Conservation (phyloP, 2,329 filamentous ascomycete genomes). For the Trichophyton mentagrophytes region DNA sequence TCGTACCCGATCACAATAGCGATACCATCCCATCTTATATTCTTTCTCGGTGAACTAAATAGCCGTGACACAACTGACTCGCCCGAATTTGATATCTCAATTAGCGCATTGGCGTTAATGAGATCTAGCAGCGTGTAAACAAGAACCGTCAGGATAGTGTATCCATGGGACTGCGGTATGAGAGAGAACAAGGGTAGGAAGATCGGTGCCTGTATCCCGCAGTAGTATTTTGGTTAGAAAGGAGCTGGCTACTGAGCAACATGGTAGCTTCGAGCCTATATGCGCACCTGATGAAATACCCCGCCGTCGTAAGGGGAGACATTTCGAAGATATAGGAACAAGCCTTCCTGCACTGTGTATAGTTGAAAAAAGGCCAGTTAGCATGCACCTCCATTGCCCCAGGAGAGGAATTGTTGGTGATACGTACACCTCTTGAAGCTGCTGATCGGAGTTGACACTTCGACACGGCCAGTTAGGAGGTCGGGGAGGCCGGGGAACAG, state of each 20-base stretch:
- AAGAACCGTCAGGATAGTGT: conserved; percentile 62
- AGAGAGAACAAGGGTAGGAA: conserved; percentile 84
- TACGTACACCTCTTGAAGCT: conserved; percentile 89
- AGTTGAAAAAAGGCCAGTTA: not conserved
- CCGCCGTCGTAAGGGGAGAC: conserved; percentile 96
- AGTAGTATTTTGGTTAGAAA: not conserved
- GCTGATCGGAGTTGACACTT: conserved; percentile 91
- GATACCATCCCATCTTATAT: conserved; percentile 59
- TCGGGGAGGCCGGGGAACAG: conserved; percentile 73
- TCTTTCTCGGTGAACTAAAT: conserved; percentile 66
- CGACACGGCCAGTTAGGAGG: conserved; percentile 77
- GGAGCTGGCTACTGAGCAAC: not conserved
- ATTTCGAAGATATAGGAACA: conserved; percentile 92
- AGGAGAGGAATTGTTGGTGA: not conserved
- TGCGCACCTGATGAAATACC: conserved; percentile 52
- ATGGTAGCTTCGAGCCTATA: not conserved
- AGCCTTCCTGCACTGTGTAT: conserved; percentile 71
- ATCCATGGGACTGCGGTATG: conserved; percentile 55
- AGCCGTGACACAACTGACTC: conserved; percentile 61
- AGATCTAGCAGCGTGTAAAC: conserved; percentile 74
- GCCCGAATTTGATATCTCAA: conserved; percentile 66
- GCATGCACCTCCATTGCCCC: conserved; percentile 9
- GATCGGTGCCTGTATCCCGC: conserved; percentile 55
- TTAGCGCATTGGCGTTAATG: conserved; percentile 65
- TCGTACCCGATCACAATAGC: conserved; percentile 67